Base-by-base conservation (phyloP, 805 yeast species). In the Metschnikowia reukaufii region DNA sequence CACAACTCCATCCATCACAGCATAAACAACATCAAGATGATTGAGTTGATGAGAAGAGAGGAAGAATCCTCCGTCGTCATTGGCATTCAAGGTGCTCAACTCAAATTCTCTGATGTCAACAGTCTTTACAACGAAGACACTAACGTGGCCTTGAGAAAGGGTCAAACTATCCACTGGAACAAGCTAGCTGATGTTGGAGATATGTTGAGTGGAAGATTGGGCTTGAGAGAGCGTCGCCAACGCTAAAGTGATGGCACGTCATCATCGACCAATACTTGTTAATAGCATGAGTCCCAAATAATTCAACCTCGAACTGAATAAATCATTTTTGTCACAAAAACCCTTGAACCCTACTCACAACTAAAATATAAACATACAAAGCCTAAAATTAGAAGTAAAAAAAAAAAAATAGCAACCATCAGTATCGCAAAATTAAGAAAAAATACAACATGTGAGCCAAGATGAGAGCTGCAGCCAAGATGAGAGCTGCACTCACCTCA, bases 181-280 rank as follows among this genome's bases (percentile, higher is more conserved):
- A 71, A 76, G 40, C 72, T 82, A 69, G 75, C 73, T 47, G 73
- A 74, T 47, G 78, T 82, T 29, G 78, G 82, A 51, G 88, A 84
- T 60, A 79, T 86, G 56, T 72, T 87, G 59, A 85, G 91, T 60
- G 95, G 95, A 33, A 74, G 91, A 60, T 62, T 78, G 46, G 65
- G 73, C 54, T 64, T 84, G 48, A 44, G 58, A 35, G 52, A 52
- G 45, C 55, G 55, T 30, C 52, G 55, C n/a, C 48, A 45, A 47
- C 50, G 46, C 36, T 38, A 8, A 44, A 31, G 9, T 12, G 10
- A 31, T 31, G 34, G 34, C 12, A 13, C 29, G 12, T 25, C 3
- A 25, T 2, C 29, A 25, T 25, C 4, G 12, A 25, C n/a, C n/a
- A n/a, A n/a, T n/a, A n/a, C n/a, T n/a, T n/a, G n/a, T n/a, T 25